These are phyloP conservation scores for Vitis vinifera DNA, from an alignment of 164 flowering plant species.

Conservation along the genomic window ASM3070453v1 NC_081806.1:9230001-9230500, in stretches of 20 bases:
- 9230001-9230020: neutral
- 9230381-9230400: too few species aligned
- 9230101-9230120: conserved; percentile 5
- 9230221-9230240: conserved; percentile 9
- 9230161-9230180: conserved; percentile 18
- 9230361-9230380: too few species aligned
- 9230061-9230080: neutral
- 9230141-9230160: conserved; percentile 28
- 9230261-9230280: too few species aligned
- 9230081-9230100: neutral
- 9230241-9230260: neutral
- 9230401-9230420: too few species aligned
- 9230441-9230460: too few species aligned
- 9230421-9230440: too few species aligned
- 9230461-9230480: too few species aligned
- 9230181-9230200: conserved; percentile 33
- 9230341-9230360: too few species aligned
- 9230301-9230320: too few species aligned
- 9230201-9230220: conserved; percentile 35
- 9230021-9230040: neutral
- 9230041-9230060: neutral
- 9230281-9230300: too few species aligned
- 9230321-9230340: too few species aligned
- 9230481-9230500: too few species aligned
- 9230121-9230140: conserved; percentile 15